Evolutionary conservation across 805 yeast genomes (phyloP), one percentile per base, ranked within the genome.

Genomic region (Metschnikowia matae): DNA sequence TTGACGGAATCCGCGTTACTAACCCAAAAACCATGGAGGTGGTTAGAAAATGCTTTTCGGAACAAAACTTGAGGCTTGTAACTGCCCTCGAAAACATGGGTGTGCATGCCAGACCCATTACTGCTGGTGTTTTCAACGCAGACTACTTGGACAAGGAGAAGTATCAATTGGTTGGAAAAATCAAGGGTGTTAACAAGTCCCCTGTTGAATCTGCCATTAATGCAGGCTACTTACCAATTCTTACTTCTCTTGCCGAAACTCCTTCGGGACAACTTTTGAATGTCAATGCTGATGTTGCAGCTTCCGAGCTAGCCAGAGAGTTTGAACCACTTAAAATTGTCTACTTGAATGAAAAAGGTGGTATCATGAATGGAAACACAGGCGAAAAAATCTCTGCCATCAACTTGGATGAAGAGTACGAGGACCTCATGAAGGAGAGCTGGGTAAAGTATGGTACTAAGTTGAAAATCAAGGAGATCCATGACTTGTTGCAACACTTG

Each of bases 391-490:
- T 94, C 54, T 84, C 94, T 39, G 85, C 81, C 51, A 94, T 94
- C 67, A 94, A 94, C 69, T 79, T 94, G 63, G 99, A 94, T 66
- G 98, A 94, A 74, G 98, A 94, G 73, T 94, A 87, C 65, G 97
- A 91, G 37, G 87, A 80, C 47, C 77, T 94, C 62, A 75, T 94
- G 83, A 86, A 90, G 68, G 90, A 94, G 71, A 81, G 94, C 31
- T 94, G 99, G 99, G 98, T 94, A 60, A 92, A 94, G 70, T 94
- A 92, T 69, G 99, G 99, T 59, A 94, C 99, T 53, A 94, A 94
- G 74, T 80, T 94, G 68, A 94, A 94, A 77, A 92, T 94, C 68
- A 91, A 87, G 69, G 98, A 94, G 72, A 94, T 94, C 69, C 90
- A 89, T 69, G 99, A 94, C 63, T 79, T 94, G 65, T 81, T 94